Conservation (phyloP, 1,284 basidiomycete genomes). For the Cutaneotrichosporon dermatis region DNA sequence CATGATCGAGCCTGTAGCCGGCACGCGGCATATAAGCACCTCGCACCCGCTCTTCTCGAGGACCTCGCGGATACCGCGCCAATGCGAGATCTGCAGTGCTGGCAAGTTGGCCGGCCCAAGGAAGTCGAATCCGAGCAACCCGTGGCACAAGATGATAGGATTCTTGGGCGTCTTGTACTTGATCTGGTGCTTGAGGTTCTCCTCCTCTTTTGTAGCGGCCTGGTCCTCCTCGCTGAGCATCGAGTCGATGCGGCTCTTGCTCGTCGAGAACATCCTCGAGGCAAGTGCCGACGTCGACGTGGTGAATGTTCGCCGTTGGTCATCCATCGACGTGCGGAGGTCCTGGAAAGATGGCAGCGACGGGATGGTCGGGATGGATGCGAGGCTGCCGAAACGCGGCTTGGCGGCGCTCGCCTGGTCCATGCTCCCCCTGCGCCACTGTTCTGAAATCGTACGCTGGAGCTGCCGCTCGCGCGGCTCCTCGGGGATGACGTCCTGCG, state of each 20-base stretch:
- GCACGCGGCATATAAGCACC: conserved; percentile 85
- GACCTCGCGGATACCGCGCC: conserved; percentile 89
- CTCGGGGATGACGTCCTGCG: not conserved
- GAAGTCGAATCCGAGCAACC: conserved; percentile 76
- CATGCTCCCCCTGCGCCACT: conserved; percentile 11
- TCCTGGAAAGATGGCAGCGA: not conserved
- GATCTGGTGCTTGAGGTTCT: conserved; percentile 57
- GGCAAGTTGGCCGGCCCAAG: conserved; percentile 39
- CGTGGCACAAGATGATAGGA: conserved; percentile 89
- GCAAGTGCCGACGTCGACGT: not conserved
- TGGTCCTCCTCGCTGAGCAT: conserved; percentile 60
- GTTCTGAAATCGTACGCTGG: conserved; percentile 42
- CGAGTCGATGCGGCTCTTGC: conserved; percentile 56
- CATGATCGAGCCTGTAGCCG: conserved; percentile 78
- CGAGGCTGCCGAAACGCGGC: not conserved
- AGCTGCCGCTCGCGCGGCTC: conserved; percentile 20
- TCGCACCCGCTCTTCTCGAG: conserved; percentile 82
- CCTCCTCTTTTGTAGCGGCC: conserved; percentile 55
- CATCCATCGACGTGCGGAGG: not conserved
- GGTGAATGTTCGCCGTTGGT: conserved; percentile 8
- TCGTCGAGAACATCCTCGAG: conserved; percentile 7
- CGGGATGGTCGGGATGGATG: conserved; percentile 6
- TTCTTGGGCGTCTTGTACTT: conserved; percentile 75
- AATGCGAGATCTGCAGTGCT: conserved; percentile 75
- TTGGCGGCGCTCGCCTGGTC: not conserved